Percentiles rank a stretch among this genome's conserved stretches.
Conservation (phyloP, 139 green algal genomes). For the Tetradesmus obliquus region DNA sequence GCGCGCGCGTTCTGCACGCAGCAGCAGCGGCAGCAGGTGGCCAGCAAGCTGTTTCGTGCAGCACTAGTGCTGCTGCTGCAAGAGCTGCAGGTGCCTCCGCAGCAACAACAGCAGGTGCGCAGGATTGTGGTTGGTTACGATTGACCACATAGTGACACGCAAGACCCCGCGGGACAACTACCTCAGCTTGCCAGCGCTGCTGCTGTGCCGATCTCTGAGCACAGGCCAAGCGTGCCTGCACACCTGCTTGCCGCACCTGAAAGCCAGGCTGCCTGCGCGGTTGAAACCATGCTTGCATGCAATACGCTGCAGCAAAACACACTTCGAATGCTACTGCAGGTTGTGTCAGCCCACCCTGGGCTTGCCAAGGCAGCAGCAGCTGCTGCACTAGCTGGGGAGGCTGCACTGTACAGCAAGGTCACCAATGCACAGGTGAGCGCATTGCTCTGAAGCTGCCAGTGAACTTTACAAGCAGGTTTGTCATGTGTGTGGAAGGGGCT, state of each 20-base stretch:
- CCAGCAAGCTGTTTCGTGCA: slow-evolving; percentile 20
- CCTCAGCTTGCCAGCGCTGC: too few relatives aligned
- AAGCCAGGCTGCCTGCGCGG: neutral
- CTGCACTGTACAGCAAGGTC: slow-evolving; percentile 29
- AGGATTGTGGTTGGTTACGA: neutral
- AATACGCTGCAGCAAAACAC: neutral
- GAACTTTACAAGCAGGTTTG: neutral
- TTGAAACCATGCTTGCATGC: neutral
- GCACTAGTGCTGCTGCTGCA: slow-evolving; percentile 30
- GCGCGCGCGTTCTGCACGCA: slow-evolving; percentile 12
- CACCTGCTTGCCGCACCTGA: neutral
- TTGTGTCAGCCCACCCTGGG: neutral
- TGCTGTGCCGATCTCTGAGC: neutral
- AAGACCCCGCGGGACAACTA: neutral
- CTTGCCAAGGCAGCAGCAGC: slow-evolving; percentile 30
- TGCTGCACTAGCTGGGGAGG: slow-evolving; percentile 20
- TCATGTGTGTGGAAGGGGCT: too few relatives aligned
- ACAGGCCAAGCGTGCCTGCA: neutral
- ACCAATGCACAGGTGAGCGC: slow-evolving; percentile 11
- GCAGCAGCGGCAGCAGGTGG: slow-evolving; percentile 23
- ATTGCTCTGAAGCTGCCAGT: neutral
- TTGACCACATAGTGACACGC: neutral
- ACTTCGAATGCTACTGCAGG: neutral
- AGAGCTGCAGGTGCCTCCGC: slow-evolving; percentile 12
- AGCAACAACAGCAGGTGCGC: slow-evolving; percentile 18